Evolutionary conservation across 2,329 filamentous ascomycete species (phyloP).

Genomic region (Cercospora zeina): DNA sequence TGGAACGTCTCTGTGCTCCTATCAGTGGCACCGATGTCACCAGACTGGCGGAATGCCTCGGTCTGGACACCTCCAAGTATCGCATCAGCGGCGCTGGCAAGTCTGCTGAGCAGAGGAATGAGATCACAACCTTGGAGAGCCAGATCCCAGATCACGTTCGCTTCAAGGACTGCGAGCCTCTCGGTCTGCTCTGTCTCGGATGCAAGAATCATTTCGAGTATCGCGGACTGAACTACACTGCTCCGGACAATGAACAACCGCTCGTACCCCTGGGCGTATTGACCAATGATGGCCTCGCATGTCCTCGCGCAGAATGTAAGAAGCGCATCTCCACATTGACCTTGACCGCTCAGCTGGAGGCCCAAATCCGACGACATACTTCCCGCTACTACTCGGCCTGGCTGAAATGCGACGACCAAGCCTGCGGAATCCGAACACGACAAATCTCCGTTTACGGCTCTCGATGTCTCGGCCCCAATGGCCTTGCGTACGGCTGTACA

Average conservation of each 20-base stretch:
- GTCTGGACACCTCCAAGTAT: conserved; percentile 87
- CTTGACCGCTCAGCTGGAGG: conserved; percentile 82
- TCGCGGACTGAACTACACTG: conserved; percentile 65
- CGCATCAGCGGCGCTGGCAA: conserved; percentile 61
- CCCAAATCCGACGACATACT: conserved; percentile 74
- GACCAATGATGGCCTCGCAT: conserved; percentile 73
- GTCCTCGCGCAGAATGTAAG: conserved; percentile 63
- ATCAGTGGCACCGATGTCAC: conserved; percentile 90
- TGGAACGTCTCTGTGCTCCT: conserved; percentile 95
- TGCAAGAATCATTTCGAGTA: conserved; percentile 75
- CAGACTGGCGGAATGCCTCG: conserved; percentile 87
- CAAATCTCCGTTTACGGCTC: conserved; percentile 93
- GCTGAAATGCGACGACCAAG: conserved; percentile 85
- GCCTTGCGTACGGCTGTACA: conserved; percentile 78
- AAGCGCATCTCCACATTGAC: conserved; percentile 67
- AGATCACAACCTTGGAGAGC: conserved; percentile 88
- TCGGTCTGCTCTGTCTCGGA: conserved; percentile 75
- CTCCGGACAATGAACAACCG: conserved; percentile 34
- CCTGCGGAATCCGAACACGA: conserved; percentile 81
- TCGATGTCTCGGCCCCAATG: conserved; percentile 82
- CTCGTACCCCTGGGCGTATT: conserved; percentile 57
- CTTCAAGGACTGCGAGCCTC: conserved; percentile 76
- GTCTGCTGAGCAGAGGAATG: conserved; percentile 57
- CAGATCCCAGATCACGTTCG: conserved; percentile 90
- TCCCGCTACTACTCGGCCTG: conserved; percentile 88